Evolutionary conservation across 352 stramenopile genomes (phyloP).

Genomic region (Lagenidium sp.): DNA sequence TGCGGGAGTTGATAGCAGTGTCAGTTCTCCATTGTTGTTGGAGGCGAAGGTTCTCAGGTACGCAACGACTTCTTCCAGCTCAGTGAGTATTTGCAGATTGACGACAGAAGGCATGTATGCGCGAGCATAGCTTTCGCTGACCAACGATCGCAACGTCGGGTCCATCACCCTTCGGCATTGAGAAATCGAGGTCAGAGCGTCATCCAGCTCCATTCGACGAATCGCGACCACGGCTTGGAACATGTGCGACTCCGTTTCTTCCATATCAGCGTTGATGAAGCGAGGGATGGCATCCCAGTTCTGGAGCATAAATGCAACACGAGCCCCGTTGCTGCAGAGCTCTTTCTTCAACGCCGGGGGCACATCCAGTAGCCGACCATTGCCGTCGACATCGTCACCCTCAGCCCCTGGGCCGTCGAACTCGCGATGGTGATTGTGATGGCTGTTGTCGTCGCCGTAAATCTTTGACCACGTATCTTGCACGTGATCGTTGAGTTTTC

Average conservation of each 20-base stretch:
- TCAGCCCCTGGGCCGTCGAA: slow-evolving; percentile 4
- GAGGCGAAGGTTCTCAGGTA: slow-evolving; percentile 75
- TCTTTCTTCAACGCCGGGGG: slow-evolving; percentile 79
- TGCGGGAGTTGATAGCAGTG: slow-evolving; percentile 38
- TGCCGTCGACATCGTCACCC: slow-evolving; percentile 24
- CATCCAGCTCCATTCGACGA: slow-evolving; percentile 90
- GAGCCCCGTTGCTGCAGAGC: slow-evolving; percentile 70
- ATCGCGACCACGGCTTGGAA: slow-evolving; percentile 92
- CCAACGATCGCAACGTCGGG: slow-evolving; percentile 93
- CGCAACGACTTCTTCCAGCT: slow-evolving; percentile 90
- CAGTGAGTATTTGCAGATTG: slow-evolving; percentile 95
- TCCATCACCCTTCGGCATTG: slow-evolving; percentile 94
- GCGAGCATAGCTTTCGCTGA: slow-evolving; percentile 96
- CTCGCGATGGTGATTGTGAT: slow-evolving; percentile 23
- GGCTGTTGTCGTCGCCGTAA: slow-evolving; percentile 36
- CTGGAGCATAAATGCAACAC: slow-evolving; percentile 75
- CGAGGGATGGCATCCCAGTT: slow-evolving; percentile 82
- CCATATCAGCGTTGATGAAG: slow-evolving; percentile 86
- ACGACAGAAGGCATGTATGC: slow-evolving; percentile 96
- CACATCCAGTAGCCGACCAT: slow-evolving; percentile 52
- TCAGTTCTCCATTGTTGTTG: slow-evolving; percentile 76
- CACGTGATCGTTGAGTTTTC: slow-evolving; percentile 92
- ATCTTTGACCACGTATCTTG: slow-evolving; percentile 81
- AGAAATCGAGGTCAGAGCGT: slow-evolving; percentile 90
- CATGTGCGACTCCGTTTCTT: slow-evolving; percentile 74